phyloP scores from a whole-genome alignment of 1,284 basidiomycete species.

The Cerioporus squamosus region DNA sequence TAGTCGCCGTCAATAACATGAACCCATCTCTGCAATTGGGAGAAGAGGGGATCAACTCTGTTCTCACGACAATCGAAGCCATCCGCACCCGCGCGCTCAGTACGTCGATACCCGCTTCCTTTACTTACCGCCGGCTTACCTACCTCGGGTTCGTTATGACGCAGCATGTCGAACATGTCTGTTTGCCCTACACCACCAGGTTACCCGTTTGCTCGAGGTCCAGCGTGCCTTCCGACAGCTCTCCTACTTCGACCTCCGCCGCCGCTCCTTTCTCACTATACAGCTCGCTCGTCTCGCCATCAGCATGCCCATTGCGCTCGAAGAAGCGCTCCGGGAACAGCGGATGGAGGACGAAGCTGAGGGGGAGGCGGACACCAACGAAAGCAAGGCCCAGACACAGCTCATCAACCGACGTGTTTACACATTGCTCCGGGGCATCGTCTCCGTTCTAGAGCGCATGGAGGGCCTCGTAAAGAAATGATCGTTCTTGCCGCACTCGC shows the following conservation, averaged over 20 bases:
- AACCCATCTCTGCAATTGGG: conserved; percentile 71
- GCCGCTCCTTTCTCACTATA: conserved; percentile 77
- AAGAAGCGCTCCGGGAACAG: conserved; percentile 61
- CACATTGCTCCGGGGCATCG: conserved; percentile 60
- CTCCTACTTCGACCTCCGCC: conserved; percentile 78
- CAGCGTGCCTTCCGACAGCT: conserved; percentile 77
- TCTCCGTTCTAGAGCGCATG: conserved; percentile 65
- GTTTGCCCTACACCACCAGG: conserved; percentile 72
- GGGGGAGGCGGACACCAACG: conserved; percentile 14
- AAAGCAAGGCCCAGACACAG: conserved; percentile 19
- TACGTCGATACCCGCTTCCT: conserved; percentile 38
- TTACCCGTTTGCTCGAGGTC: conserved; percentile 76
- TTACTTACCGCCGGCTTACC: conserved; percentile 2
- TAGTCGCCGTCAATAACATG: conserved; percentile 74
- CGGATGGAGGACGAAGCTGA: conserved; percentile 21
- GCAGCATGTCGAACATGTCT: conserved; percentile 82
- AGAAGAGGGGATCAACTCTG: conserved; percentile 73
- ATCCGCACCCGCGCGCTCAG: conserved; percentile 73
- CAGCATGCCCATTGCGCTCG: conserved; percentile 76
- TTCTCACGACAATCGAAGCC: conserved; percentile 63
- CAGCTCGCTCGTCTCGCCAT: conserved; percentile 83
- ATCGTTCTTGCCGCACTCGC: background rate
- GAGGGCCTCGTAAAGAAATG: conserved; percentile 52
- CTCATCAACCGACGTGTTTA: conserved; percentile 63
- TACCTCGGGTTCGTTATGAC: background rate